Conservation (phyloP, 352 stramenopile species). For the Phytophthora pluvialis region DNA sequence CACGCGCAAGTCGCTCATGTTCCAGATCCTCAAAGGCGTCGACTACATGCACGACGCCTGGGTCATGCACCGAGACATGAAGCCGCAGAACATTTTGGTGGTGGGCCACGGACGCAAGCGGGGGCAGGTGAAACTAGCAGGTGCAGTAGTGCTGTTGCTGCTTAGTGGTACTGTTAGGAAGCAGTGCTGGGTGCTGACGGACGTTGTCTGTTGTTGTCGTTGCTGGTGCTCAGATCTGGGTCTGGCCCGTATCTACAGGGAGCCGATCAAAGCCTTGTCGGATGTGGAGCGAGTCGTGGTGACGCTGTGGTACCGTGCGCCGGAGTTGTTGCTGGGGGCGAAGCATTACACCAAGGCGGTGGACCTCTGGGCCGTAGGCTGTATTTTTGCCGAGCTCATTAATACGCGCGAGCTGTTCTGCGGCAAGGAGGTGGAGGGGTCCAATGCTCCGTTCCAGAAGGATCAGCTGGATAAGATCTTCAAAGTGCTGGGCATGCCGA, state of each 20-base stretch:
- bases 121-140: conserved; percentile 84
- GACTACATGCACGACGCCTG: conserved; percentile 94
- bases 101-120: conserved; percentile 84
- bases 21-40: conserved; percentile 92
- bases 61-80: conserved; percentile 95
- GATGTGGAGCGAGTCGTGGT: conserved; percentile 94
- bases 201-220: neutral
- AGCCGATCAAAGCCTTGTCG: conserved; percentile 88
- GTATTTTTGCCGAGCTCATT: conserved; percentile 95
- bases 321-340: conserved; percentile 93
- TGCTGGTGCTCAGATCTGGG: conserved; percentile 72
- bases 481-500: conserved; percentile 90
- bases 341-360: conserved; percentile 95
- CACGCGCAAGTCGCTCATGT: conserved; percentile 93
- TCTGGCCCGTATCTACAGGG: conserved; percentile 87
- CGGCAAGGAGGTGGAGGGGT: conserved; percentile 88
- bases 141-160: conserved; percentile 13
- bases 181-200: neutral
- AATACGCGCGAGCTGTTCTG: conserved; percentile 89
- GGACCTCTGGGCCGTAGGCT: conserved; percentile 97
- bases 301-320: conserved; percentile 96
- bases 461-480: conserved; percentile 93
- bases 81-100: conserved; percentile 94
- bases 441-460: conserved; percentile 90
- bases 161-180: too few species aligned